These are phyloP conservation scores for Gaeumannomyces tritici DNA, from an alignment of 2,329 filamentous ascomycete genomes.

Conservation along the genomic window DNA sequence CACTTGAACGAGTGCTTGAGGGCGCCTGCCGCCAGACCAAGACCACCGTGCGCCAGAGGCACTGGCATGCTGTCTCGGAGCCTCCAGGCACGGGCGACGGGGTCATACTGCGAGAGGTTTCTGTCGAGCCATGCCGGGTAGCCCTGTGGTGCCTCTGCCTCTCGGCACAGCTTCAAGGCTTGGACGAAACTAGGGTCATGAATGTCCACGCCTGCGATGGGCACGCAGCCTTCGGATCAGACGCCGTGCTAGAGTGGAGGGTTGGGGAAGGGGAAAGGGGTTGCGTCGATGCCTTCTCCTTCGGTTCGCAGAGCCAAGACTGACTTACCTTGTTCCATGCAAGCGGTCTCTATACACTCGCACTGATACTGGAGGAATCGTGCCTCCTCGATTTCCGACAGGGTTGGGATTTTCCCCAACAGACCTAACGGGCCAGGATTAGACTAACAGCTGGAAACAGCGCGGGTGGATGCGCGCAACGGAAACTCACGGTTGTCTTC, in stretches of 20 bases:
- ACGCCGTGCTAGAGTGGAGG: not conserved
- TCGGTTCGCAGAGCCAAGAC: not conserved
- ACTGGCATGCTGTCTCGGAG: conserved; percentile 21
- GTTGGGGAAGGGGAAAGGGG: not conserved
- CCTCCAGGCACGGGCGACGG: conserved; percentile 30
- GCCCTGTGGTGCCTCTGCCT: conserved; percentile 32
- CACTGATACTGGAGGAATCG: conserved; percentile 47
- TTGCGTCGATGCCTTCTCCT: not conserved
- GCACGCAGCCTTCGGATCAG: not conserved
- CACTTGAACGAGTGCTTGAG: conserved; percentile 40
- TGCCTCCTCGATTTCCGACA: conserved; percentile 48
- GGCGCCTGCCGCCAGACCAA: not conserved
- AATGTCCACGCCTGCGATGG: conserved; percentile 29
- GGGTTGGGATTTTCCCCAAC: conserved; percentile 27
- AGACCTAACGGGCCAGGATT: conserved; percentile 21
- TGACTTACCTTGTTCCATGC: conserved; percentile 35
- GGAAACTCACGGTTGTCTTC: conserved; percentile 38
- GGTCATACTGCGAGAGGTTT: conserved; percentile 39
- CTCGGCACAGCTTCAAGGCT: conserved; percentile 23
- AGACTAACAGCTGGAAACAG: not conserved
- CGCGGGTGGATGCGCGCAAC: not conserved
- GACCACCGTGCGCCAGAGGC: conserved; percentile 20
- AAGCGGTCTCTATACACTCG: conserved; percentile 45
- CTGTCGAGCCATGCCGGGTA: conserved; percentile 43
- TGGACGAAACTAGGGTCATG: conserved; percentile 29